Percentiles rank a stretch among this genome's conserved stretches.
Evolutionary conservation across 768 basidiomycete species (phyloP).

Genomic region (Rhizopogon salebrosus): DNA sequence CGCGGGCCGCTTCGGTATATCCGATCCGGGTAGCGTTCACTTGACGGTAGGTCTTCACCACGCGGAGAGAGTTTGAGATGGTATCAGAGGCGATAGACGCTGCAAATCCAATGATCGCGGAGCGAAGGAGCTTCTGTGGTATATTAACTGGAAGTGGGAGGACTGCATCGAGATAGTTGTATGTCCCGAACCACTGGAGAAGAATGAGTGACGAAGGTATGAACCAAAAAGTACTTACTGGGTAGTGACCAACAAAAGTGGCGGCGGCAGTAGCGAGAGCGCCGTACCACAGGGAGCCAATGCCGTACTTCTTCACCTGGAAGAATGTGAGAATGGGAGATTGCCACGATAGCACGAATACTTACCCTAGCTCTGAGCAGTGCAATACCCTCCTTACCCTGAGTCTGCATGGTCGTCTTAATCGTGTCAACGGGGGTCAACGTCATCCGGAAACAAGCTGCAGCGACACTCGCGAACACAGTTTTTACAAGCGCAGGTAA

Average conservation of each 20-base stretch:
- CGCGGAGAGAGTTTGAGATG: slow-evolving; percentile 81
- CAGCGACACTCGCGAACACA: slow-evolving; percentile 69
- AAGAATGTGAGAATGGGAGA: not conserved
- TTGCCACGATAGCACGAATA: not conserved
- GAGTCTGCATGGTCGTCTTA: slow-evolving; percentile 94
- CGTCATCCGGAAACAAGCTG: slow-evolving; percentile 85
- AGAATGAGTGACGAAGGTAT: slow-evolving; percentile 3
- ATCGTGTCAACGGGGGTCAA: slow-evolving; percentile 90
- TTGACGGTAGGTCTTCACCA: slow-evolving; percentile 94
- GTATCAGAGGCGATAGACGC: slow-evolving; percentile 86
- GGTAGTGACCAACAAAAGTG: slow-evolving; percentile 90
- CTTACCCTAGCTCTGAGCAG: slow-evolving; percentile 65
- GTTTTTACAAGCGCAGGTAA: slow-evolving; percentile 71
- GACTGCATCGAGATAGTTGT: slow-evolving; percentile 68
- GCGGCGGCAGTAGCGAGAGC: slow-evolving; percentile 90
- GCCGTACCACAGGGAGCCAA: slow-evolving; percentile 83
- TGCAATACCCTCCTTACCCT: slow-evolving; percentile 64
- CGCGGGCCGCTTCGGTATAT: slow-evolving; percentile 72
- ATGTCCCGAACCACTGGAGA: slow-evolving; percentile 74
- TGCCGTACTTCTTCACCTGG: slow-evolving; percentile 69
- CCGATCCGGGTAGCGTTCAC: slow-evolving; percentile 78
- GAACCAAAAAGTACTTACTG: slow-evolving; percentile 39
- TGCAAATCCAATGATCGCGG: slow-evolving; percentile 87
- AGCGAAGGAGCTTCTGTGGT: slow-evolving; percentile 60
- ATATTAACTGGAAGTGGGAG: slow-evolving; percentile 55